Conservation (phyloP, 768 basidiomycete species). For the Astraeus odoratus region DNA sequence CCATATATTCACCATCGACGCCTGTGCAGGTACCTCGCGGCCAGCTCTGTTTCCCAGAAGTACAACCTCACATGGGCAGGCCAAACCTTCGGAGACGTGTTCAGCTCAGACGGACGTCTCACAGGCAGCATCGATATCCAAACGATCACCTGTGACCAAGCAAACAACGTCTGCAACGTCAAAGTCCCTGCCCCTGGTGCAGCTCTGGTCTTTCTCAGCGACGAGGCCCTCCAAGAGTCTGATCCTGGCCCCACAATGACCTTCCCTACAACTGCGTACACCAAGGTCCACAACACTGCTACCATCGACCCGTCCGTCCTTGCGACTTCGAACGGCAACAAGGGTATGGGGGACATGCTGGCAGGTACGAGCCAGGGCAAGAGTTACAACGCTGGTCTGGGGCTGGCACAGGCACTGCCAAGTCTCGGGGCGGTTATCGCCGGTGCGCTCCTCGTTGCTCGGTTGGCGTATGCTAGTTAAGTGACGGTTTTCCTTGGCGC, state of each 20-base stretch:
- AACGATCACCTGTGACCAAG: slow-evolving; percentile 53
- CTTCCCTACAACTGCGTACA: slow-evolving; percentile 53
- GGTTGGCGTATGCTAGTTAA: slow-evolving; percentile 2
- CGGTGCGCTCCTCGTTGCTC: slow-evolving; percentile 11
- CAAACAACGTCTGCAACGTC: slow-evolving; percentile 48
- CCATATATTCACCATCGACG: neutral
- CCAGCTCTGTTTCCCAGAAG: slow-evolving; percentile 51
- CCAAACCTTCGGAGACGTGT: slow-evolving; percentile 59
- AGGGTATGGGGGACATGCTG: slow-evolving; percentile 21
- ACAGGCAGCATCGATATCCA: slow-evolving; percentile 47
- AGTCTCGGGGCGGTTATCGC: slow-evolving; percentile 8
- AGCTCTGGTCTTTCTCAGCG: slow-evolving; percentile 66
- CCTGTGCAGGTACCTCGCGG: slow-evolving; percentile 43
- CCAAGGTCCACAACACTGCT: slow-evolving; percentile 46
- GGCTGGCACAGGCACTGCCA: slow-evolving; percentile 9
- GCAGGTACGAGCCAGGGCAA: slow-evolving; percentile 7
- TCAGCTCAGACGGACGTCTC: slow-evolving; percentile 63
- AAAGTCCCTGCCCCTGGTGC: slow-evolving; percentile 65
- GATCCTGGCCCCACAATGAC: slow-evolving; percentile 33
- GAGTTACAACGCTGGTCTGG: neutral
- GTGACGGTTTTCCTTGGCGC: neutral
- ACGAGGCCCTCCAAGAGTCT: slow-evolving; percentile 31
- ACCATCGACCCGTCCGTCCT: slow-evolving; percentile 49
- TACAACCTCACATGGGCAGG: slow-evolving; percentile 72
- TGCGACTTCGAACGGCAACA: slow-evolving; percentile 59